Evolutionary conservation across 169 alveolate genomes (phyloP), one percentile per base, ranked within the genome.

Genomic region (Perkinsus olseni): DNA sequence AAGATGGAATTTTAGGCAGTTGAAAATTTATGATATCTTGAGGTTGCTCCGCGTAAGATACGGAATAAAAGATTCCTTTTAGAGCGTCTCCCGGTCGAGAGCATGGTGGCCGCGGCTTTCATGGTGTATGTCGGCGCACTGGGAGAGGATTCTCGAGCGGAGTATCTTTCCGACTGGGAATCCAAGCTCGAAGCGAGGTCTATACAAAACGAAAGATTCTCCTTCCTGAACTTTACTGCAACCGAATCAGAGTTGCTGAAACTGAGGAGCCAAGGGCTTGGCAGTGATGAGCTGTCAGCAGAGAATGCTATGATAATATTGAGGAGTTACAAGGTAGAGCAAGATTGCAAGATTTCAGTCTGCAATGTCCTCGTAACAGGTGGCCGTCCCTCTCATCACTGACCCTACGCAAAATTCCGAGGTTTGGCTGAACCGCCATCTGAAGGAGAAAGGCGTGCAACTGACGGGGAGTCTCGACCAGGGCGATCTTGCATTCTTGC

Each of bases 381-480:
- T 93, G 37, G 95, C 95, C 74, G 97, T 97, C 38, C 98, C 98
- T 28, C 95, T 98, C 91, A 95, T 98, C 39, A 97, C 97, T 38
- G 99, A 98, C 94, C 99, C 99, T 37, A 98, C 97, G 45, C 96
- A 98, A 1, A 95, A 97, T 92, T 99, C 99, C 0, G 95, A 98
- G 13, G 97, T 96, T 74, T 98, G 99, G 99, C 96, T 98, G 36
- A 96, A 97, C 93, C 93, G 92, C 62, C 94, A 96, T 24, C 90
- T 96, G 17, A 91, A 92, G 92, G 92, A 92, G 21, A 39, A 93
- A 39, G 96, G 96, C 62, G 74, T 39, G 34, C 51, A 3, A 91
- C 92, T 92, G 38, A 94, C 95, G 48, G 98, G 96, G 93, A 94
- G 95, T 38, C 48, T 96, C 6, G 95, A 95, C 74, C 96, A 96